Conservation (phyloP, 2,329 filamentous ascomycete genomes). For the Elsinoe perseae region DNA sequence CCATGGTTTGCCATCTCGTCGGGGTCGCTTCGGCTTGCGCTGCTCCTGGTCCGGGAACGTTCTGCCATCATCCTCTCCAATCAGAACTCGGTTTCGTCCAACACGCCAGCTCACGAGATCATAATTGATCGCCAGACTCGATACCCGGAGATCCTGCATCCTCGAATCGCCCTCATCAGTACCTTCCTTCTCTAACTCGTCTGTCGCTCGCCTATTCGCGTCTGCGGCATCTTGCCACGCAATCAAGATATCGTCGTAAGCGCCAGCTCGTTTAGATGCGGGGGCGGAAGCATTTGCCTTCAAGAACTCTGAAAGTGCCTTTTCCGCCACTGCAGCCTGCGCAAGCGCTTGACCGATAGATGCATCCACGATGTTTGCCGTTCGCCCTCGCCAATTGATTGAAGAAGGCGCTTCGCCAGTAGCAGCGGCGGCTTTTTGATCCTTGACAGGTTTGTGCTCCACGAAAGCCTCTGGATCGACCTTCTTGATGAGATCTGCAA, state of each 20-base stretch:
- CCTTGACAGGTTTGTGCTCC: conserved; percentile 32
- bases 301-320: conserved; percentile 43
- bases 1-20: conserved; percentile 42
- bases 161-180: conserved; percentile 73
- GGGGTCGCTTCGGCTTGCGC: conserved; percentile 47
- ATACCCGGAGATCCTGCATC: conserved; percentile 89
- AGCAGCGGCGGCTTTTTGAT: conserved; percentile 2
- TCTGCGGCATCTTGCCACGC: conserved; percentile 91
- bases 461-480: conserved; percentile 62
- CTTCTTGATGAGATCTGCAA: conserved; percentile 61
- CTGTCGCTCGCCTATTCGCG: conserved; percentile 85
- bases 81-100: conserved; percentile 81
- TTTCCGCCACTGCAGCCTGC: conserved; percentile 52
- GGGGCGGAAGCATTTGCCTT: conserved; percentile 35
- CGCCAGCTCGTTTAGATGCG: conserved; percentile 62
- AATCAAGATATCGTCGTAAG: conserved; percentile 85
- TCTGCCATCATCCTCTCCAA: conserved; percentile 73
- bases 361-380: conserved; percentile 85
- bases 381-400: conserved; percentile 77
- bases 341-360: conserved; percentile 80
- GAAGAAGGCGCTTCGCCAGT: conserved; percentile 54
- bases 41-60: conserved; percentile 45
- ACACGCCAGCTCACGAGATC: conserved; percentile 91
- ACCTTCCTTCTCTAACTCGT: conserved; percentile 77
- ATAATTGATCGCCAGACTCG: conserved; percentile 87